Conservation (phyloP, 441 rosid genomes). For the Omphalea diandra region DNA sequence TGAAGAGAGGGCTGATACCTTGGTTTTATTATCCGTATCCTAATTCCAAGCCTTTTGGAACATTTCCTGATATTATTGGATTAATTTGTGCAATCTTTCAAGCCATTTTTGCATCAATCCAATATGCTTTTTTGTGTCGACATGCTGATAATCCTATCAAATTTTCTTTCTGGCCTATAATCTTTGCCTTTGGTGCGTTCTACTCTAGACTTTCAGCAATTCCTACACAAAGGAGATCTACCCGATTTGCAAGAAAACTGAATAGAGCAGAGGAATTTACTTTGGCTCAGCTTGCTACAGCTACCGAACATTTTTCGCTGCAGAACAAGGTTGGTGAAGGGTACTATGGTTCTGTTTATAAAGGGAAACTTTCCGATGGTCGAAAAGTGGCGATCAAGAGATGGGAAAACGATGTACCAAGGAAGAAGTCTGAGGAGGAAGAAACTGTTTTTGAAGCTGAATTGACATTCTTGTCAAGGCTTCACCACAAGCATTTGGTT, state of each 20-base stretch:
- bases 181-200: too few species aligned
- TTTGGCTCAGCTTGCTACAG: conserved; percentile 40
- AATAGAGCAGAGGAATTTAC: conserved; percentile 41
- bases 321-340: conserved; percentile 53
- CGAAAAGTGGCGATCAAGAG: conserved; percentile 62
- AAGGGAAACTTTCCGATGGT: conserved; percentile 46
- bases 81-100: not conserved
- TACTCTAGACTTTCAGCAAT: too few species aligned
- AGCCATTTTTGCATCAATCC: conserved; percentile 1
- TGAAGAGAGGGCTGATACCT: conserved; percentile 4
- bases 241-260: too few species aligned
- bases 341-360: conserved; percentile 54
- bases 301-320: conserved; percentile 43
- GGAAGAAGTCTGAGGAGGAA: conserved; percentile 39
- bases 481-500: conserved; percentile 65
- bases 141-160: too few species aligned
- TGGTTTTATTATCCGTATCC: conserved; percentile 18
- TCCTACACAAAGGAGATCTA: too few species aligned
- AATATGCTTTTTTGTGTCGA: not conserved
- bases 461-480: conserved; percentile 41
- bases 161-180: too few species aligned
- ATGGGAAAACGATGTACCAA: conserved; percentile 31
- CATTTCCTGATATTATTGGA: too few species aligned
- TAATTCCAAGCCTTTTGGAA: conserved; percentile 13
- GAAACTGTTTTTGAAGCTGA: conserved; percentile 57